Conservation (phyloP, 352 stramenopile genomes). For the Phytophthora crassamura region DNA sequence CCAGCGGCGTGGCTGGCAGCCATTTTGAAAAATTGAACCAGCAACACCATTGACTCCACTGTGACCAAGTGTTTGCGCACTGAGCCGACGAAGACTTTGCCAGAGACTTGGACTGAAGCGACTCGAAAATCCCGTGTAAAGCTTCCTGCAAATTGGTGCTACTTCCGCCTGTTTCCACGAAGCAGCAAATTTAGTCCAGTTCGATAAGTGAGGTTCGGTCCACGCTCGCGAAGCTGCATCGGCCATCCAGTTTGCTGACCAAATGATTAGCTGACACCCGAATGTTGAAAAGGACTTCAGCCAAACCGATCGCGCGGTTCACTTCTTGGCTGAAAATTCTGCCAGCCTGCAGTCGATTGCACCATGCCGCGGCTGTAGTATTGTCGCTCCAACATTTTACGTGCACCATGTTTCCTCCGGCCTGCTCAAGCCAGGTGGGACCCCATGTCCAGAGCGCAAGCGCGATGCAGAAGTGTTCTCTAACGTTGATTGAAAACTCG, state of each 20-base stretch:
- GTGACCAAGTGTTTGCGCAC: conserved; percentile 12
- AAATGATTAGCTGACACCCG: conserved; percentile 23
- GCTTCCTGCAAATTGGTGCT: background rate
- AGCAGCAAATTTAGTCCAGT: conserved; percentile 9
- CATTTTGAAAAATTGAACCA: conserved; percentile 3
- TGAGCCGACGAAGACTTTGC: conserved; percentile 6
- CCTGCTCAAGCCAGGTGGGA: conserved; percentile 2
- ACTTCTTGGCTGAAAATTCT: conserved; percentile 40
- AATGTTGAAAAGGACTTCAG: conserved; percentile 24
- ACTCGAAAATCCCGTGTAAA: conserved; percentile 20
- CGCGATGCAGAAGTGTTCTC: conserved; percentile 35
- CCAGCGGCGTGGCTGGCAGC: conserved; percentile 10
- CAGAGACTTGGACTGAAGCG: conserved; percentile 22
- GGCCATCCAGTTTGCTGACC: conserved; percentile 32
- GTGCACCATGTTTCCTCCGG: background rate
- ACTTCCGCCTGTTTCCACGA: conserved; percentile 3
- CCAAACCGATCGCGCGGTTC: conserved; percentile 35
- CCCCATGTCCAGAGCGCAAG: conserved; percentile 31
- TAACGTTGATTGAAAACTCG: conserved; percentile 42
- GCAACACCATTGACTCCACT: conserved; percentile 1
- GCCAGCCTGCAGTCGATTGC: conserved; percentile 19
- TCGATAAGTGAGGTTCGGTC: conserved; percentile 10
- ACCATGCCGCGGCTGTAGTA: conserved; percentile 11
- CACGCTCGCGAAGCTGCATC: conserved; percentile 33
- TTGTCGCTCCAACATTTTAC: conserved; percentile 44